Evolutionary conservation across 139 green algal genomes (phyloP).

Genomic region (Spirogloea muscicola): DNA sequence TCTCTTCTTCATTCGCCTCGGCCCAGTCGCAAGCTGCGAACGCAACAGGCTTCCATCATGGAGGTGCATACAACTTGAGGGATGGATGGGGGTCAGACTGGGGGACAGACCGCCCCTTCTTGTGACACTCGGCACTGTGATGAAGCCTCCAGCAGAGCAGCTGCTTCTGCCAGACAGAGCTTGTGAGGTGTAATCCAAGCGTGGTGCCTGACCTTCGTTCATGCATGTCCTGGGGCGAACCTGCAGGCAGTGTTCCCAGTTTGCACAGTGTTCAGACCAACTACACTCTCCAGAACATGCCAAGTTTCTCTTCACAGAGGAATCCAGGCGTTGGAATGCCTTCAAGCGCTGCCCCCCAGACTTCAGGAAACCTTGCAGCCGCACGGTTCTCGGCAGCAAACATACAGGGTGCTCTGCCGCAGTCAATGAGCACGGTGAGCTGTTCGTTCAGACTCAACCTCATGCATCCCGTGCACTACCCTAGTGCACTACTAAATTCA

Average conservation of each 20-base stretch:
- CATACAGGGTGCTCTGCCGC: constrained; percentile 14
- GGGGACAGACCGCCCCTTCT: too few relatives aligned
- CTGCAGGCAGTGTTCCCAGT: constrained; percentile 27
- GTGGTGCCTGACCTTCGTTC: neutral
- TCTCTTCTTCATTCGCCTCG: constrained; percentile 35
- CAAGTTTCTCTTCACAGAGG: constrained; percentile 19
- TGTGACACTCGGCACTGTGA: neutral
- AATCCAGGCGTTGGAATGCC: constrained; percentile 20
- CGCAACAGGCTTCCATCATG: constrained; percentile 33
- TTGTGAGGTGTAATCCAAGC: too few relatives aligned
- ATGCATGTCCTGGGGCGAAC: neutral
- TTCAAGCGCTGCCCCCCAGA: constrained; percentile 17
- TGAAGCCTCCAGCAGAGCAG: neutral
- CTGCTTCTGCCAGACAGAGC: neutral
- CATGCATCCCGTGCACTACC: constrained; percentile 12
- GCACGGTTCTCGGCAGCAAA: constrained; percentile 16
- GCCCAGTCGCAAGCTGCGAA: constrained; percentile 34
- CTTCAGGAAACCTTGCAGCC: constrained; percentile 34
- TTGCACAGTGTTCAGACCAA: constrained; percentile 42
- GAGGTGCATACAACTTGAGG: constrained; percentile 21
- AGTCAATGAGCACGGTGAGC: constrained; percentile 11
- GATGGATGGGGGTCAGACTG: too few relatives aligned
- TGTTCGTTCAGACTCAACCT: constrained; percentile 9
- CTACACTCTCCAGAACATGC: too few relatives aligned
- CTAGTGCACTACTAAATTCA: neutral